Evolutionary conservation across 148 eudicot genomes (phyloP), one percentile per base, ranked within the genome.

Genomic region (Spergularia marina): DNA sequence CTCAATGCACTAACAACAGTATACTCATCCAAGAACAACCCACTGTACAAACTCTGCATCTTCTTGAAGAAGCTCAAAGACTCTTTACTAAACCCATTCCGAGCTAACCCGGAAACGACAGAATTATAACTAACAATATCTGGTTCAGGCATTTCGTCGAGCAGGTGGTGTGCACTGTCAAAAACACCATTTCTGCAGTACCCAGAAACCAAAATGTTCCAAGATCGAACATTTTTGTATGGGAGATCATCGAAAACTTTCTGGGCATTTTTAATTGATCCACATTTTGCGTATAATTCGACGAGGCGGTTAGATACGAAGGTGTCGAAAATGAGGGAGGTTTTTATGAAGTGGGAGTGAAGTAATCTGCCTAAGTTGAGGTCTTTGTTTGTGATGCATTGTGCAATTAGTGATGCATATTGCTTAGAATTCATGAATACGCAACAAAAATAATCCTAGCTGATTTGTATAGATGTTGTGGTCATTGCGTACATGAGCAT

Each of bases 131-230:
- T 84, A 8, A 91, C 90, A 57, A 86, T 67, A 70, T 86, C 76
- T 75, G 81, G 91, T 78, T 81, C 84, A 72, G 93, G 90, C 89
- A 88, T 85, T 88, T 83, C 72, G 30, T 84, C 90, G 59, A 91
- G 81, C 93, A 91, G 73, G 25, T 81, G 70, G 79, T 20, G 74
- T 49, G 90, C 93, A 10, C 17, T 57, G 11, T 64, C 74, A 23
- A 91, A 74, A 4, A 39, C 74, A 49, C 89, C 89, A 77, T 51
- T 77, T 75, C 70, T 73, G 11, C 77, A 77, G 57, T 78, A 83
- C 60, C 89, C 89, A 47, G 88, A 79, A 53, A 91, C 81, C 21
- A 91, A 39, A 5, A 83, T 79, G 78, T 91, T 91, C 94, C 97
- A 91, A 14, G 97, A 88, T 10, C 64, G 86, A n/a, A 67, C 74